Evolutionary conservation across 345 rosid genomes (phyloP), one percentile per base, ranked within the genome.

Genomic region (Eucalyptus globulus): DNA sequence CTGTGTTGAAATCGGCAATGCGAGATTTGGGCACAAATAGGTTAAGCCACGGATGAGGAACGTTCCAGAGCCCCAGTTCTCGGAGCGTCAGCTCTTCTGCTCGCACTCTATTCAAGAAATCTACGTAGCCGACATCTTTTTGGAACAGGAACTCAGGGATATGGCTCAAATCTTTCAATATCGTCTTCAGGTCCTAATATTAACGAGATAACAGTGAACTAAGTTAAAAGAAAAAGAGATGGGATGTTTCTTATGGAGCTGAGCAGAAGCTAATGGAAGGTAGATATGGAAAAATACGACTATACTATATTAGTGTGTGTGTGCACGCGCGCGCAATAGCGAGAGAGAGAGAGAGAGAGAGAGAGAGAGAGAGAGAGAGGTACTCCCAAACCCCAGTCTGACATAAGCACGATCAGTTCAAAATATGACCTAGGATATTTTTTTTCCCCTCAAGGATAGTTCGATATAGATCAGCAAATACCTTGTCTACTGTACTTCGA

Each of bases 11-110:
- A 49, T 91, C 91, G 9, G 85, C 37, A 22, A 93, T 91, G 3
- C 90, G 89, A 89, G 95, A 92, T 90, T 86, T 91, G 9, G 94
- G 94, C 15, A 93, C 45, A 44, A 93, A 93, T 5, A 93, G 83
- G 53, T 93, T 93, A 21, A 93, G 90, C 94, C 94, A 93, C 29
- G 95, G 95, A 83, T 93, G 95, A 83, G 94, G 92, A 89, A 92
- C 94, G 11, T 93, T 91, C 94, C 93, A 92, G 14, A 90, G 87
- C 50, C 93, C 91, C 62, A 76, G 89, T 34, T 91, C 5, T 22
- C 29, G 62, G 13, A 56, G 62, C 62, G 29, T 11, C 29, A 56
- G 62, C 62, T 56, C 62, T 56, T 56, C 91, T 37, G 58, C 87
- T 65, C 92, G 86, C 12, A 92, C 93, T 88, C 95, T 91, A 50